Percentiles rank a stretch among this genome's conserved stretches.
Evolutionary conservation across 352 stramenopile species (phyloP).

Genomic region (Globisporangium lucens): DNA sequence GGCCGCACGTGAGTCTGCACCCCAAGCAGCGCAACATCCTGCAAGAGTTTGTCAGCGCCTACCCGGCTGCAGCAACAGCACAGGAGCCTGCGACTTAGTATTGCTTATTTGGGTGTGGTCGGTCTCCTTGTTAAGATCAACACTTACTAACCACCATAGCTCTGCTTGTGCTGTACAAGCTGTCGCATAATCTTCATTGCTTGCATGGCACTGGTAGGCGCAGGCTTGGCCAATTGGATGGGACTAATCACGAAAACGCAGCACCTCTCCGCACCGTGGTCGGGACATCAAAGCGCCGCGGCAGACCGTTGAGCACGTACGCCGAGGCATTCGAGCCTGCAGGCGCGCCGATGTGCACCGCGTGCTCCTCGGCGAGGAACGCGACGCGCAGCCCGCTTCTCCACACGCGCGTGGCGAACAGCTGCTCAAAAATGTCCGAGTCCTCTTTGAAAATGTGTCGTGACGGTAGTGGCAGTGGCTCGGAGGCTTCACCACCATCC

Average conservation of each 20-base stretch:
- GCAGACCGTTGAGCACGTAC: constrained; percentile 44
- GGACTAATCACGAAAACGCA: background rate
- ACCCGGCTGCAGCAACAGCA: background rate
- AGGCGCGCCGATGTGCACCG: constrained; percentile 26
- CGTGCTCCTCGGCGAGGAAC: constrained; percentile 16
- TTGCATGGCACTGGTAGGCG: background rate
- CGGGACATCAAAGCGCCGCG: constrained; percentile 28
- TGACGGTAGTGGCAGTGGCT: background rate
- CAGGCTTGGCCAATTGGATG: background rate
- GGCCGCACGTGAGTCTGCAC: constrained; percentile 63
- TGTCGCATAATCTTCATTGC: background rate
- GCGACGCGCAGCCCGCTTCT: constrained; percentile 27
- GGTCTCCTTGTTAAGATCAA: background rate
- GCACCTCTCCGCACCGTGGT: background rate
- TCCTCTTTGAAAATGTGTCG: constrained; percentile 24
- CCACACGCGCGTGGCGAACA: constrained; percentile 32
- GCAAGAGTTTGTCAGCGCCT: constrained; percentile 27
- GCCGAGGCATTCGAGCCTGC: constrained; percentile 32
- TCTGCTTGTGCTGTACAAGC: background rate
- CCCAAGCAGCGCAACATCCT: constrained; percentile 57
- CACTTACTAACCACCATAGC: background rate
- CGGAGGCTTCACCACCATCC: background rate
- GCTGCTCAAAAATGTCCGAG: constrained; percentile 34
- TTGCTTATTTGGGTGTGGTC: background rate
- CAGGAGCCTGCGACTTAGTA: background rate